phyloP scores from a whole-genome alignment of 495 filamentous ascomycete species.

The Penicillium simplicissimum region DNA sequence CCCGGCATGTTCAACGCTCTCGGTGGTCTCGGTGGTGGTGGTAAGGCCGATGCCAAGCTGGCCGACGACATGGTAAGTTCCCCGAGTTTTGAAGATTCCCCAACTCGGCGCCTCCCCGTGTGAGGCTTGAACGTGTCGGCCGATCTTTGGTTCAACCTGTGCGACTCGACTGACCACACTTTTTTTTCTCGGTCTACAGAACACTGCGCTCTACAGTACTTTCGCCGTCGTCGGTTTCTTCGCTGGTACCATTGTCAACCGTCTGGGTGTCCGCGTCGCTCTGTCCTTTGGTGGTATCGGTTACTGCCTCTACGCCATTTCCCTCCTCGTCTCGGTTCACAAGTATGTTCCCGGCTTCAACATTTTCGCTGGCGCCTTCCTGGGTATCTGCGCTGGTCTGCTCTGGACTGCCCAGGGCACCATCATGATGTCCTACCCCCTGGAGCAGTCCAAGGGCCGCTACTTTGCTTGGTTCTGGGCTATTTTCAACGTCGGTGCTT shows the following conservation, averaged over 20 bases:
- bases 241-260: slow-evolving; percentile 52
- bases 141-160: not conserved
- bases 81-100: not conserved
- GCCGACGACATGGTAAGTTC: slow-evolving; percentile 40
- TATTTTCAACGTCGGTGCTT: slow-evolving; percentile 55
- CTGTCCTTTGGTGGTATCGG: slow-evolving; percentile 48
- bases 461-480: slow-evolving; percentile 55
- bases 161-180: not conserved
- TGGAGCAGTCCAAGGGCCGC: slow-evolving; percentile 48
- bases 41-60: slow-evolving; percentile 41
- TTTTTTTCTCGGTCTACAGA: slow-evolving; percentile 17
- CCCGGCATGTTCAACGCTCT: slow-evolving; percentile 80
- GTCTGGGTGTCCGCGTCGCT: slow-evolving; percentile 44
- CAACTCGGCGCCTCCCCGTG: not conserved
- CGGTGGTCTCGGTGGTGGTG: slow-evolving; percentile 54
- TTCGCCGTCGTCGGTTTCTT: slow-evolving; percentile 57
- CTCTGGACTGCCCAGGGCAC: slow-evolving; percentile 55
- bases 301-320: slow-evolving; percentile 48
- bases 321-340: slow-evolving; percentile 64
- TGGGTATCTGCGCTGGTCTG: slow-evolving; percentile 51
- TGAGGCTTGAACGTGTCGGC: not conserved
- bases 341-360: slow-evolving; percentile 70
- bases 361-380: slow-evolving; percentile 59
- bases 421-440: slow-evolving; percentile 56
- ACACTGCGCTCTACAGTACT: slow-evolving; percentile 63